Evolutionary conservation across 2,329 filamentous ascomycete species (phyloP), one percentile per base, ranked within the genome.

Genomic region (Celoporthe dispersa): DNA sequence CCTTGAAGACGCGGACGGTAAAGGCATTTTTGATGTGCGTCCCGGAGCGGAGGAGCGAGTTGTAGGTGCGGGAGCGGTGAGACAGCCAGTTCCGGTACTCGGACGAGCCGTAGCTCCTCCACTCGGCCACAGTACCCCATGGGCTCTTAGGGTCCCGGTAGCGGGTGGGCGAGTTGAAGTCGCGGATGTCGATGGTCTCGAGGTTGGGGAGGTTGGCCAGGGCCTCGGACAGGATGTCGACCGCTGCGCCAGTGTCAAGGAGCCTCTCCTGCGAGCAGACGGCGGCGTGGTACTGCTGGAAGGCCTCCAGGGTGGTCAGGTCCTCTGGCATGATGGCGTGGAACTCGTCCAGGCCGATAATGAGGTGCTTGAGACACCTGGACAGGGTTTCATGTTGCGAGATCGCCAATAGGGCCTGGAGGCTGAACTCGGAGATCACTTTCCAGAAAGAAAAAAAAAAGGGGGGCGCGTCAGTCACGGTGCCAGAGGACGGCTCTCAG

Each of bases 131-230:
- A 87, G 73, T 88, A 9, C 77, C 79, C 89, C 89, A 91, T 0
- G 74, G 68, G 0, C 73, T 75, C 16, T 70, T 25, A 1, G 80
- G 80, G 63, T 91, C 89, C 3, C 89, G 84, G 16, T 75, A 75
- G 5, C 88, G 85, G 12, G 77, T 82, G 0, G 5, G 31, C 0
- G 85, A 85, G 74, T 85, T 80, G 77, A 87, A 90, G 75, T 91
- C 87, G 25, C 90, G 85, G 33, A 92, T 79, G 33, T 87, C 86
- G 19, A 92, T 77, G 0, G 83, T 86, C 39, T 85, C 78, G 6
- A 91, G 83, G 67, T 87, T 87, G 0, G 77, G 75, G 4, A 92
- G 80, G 44, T 86, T 84, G 12, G 77, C 74, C 66, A 92, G 86
- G 1, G 88, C 89, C 41, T 87, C 82, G 0, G 81, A 79, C 22